A percentile compares a stretch with the other conserved stretches of the same genome.
phyloP scores from a whole-genome alignment of 2,329 filamentous ascomycete species.

The Fusarium sp. region DNA sequence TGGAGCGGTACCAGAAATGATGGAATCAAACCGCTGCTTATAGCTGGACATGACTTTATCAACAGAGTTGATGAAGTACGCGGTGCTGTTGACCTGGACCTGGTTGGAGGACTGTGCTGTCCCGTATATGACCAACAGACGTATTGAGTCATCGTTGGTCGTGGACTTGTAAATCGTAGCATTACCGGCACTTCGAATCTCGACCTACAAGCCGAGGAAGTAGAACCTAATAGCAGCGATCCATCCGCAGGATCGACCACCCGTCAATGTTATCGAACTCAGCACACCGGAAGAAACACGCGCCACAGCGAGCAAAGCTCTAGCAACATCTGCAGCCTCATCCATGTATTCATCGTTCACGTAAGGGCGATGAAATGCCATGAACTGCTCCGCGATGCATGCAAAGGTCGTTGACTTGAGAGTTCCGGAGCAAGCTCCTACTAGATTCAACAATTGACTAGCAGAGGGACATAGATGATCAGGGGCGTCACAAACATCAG shows the following conservation, averaged over 20 bases:
- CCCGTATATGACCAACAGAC: accelerated
- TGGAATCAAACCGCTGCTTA: accelerated
- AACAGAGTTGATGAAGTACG: accelerated
- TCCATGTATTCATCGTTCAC: accelerated
- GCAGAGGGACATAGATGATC: accelerated
- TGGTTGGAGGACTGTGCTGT: accelerated
- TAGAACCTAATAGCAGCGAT: background rate
- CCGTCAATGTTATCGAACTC: accelerated
- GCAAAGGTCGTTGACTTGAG: accelerated
- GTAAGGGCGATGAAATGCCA: accelerated
- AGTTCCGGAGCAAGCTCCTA: background rate
- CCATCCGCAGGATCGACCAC: background rate
- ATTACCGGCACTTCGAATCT: background rate
- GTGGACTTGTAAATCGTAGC: accelerated
- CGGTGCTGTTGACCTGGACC: background rate
- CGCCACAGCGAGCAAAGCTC: accelerated
- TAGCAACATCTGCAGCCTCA: accelerated
- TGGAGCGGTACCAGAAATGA: accelerated
- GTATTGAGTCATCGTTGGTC: accelerated
- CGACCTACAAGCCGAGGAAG: background rate
- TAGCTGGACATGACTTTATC: accelerated
- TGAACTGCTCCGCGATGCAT: background rate
- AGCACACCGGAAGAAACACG: accelerated
- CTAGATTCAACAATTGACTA: accelerated
- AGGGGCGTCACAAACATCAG: accelerated